A percentile compares a stretch with the other conserved stretches of the same genome.
Conservation (phyloP, 495 filamentous ascomycete genomes). For the Friedmanniomyces endolithicus region DNA sequence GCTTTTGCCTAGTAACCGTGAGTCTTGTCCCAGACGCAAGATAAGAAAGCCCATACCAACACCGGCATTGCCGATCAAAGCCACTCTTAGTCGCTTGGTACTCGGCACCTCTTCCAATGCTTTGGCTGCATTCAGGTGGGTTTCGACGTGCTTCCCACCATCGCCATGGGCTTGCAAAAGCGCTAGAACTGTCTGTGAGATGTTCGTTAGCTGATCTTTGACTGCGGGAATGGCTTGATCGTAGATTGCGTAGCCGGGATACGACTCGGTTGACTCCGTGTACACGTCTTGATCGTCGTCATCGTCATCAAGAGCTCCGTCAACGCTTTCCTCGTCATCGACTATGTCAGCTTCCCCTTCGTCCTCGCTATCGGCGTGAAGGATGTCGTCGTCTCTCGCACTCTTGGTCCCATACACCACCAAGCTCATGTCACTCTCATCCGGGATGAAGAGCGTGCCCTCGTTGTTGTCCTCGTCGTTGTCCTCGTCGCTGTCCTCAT, state of each 20-base stretch:
- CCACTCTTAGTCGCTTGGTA: constrained; percentile 4
- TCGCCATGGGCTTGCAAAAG: neutral
- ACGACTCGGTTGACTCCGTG: neutral
- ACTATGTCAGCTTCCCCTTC: neutral
- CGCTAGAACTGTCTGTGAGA: neutral
- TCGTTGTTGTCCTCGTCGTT: neutral
- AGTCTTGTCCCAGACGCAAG: neutral
- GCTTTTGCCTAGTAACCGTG: constrained; percentile 6
- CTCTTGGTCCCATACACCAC: neutral
- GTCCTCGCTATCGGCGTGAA: constrained; percentile 1
- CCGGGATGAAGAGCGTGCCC: neutral
- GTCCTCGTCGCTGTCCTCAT: neutral
- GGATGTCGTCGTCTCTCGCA: neutral
- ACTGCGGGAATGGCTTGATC: neutral
- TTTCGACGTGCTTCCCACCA: neutral
- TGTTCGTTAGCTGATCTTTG: neutral
- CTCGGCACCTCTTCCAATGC: neutral
- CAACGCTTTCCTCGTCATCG: neutral
- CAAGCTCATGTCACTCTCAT: neutral
- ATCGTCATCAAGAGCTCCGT: neutral
- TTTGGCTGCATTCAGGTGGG: neutral
- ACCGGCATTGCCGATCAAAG: constrained; percentile 7
- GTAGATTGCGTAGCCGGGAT: constrained; percentile 8
- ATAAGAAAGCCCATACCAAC: neutral
- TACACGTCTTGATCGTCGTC: neutral